Percentiles rank a stretch among this genome's conserved stretches.
Evolutionary conservation across 768 basidiomycete genomes (phyloP).

Genomic region (Tricholoma sp.): DNA sequence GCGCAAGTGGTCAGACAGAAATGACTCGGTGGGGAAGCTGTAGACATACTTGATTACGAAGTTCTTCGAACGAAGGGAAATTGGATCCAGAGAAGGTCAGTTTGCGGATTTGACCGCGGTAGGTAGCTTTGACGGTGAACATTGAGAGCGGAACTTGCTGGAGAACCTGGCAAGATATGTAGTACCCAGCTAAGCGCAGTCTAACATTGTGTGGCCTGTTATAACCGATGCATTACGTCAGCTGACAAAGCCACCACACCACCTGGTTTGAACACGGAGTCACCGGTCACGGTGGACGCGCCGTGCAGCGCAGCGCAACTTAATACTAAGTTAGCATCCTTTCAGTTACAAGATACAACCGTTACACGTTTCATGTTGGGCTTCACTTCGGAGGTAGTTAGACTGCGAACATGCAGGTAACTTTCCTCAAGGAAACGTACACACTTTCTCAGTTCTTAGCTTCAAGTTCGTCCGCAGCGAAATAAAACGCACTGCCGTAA

Average conservation of each 20-base stretch:
- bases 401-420: constrained; percentile 7
- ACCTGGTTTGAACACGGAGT: too few relatives aligned
- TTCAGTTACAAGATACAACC: too few relatives aligned
- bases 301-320: too few relatives aligned
- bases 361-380: too few relatives aligned
- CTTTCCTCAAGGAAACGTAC: too few relatives aligned
- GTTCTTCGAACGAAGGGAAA: constrained; percentile 53
- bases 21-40: constrained; percentile 1
- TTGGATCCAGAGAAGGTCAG: constrained; percentile 48
- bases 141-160: constrained; percentile 34
- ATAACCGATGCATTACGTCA: constrained; percentile 12
- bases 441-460: too few relatives aligned
- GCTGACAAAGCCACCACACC: constrained; percentile 5
- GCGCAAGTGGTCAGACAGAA: constrained; percentile 20
- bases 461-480: too few relatives aligned
- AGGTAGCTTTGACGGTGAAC: constrained; percentile 81
- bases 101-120: constrained; percentile 64
- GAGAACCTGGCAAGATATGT: not conserved
- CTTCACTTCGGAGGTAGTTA: too few relatives aligned
- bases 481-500: too few relatives aligned
- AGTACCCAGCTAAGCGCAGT: not conserved
- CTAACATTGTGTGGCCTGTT: constrained; percentile 1
- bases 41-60: constrained; percentile 55
- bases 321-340: too few relatives aligned
- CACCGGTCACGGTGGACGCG: too few relatives aligned